A percentile compares a stretch with the other conserved stretches of the same genome.
Evolutionary conservation across 129 eudicot species (phyloP).

Genomic region (Saussurea involucrata): DNA sequence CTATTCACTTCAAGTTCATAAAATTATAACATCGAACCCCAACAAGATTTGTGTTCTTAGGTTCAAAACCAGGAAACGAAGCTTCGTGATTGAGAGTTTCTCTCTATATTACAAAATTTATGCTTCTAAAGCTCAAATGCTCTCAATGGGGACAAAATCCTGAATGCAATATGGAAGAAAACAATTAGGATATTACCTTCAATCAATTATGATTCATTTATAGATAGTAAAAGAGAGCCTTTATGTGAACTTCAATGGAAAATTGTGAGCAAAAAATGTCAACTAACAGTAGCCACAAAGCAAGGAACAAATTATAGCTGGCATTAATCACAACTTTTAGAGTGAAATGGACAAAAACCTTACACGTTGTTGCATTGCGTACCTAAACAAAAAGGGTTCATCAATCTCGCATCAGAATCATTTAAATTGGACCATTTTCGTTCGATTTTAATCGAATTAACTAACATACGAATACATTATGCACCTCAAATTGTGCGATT

Average conservation of each 20-base stretch:
- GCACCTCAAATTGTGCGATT: not conserved
- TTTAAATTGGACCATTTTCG: not conserved
- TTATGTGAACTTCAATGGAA: constrained; percentile 17
- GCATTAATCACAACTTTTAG: constrained; percentile 13
- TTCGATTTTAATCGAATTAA: constrained; percentile 1
- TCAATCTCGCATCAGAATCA: not conserved
- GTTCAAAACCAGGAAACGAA: not conserved
- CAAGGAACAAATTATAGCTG: constrained; percentile 25
- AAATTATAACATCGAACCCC: not conserved
- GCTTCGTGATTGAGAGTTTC: not conserved
- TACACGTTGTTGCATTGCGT: not conserved
- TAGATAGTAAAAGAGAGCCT: constrained; percentile 9
- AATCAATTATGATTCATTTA: constrained; percentile 4
- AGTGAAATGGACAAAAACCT: not conserved
- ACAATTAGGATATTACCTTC: constrained; percentile 4
- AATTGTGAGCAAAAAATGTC: constrained; percentile 15
- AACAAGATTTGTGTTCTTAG: not conserved
- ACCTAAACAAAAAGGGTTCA: not conserved
- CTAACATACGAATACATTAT: not conserved
- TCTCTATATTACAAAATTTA: not conserved
- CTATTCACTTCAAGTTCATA: constrained; percentile 14
- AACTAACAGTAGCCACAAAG: constrained; percentile 8
- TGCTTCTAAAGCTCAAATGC: constrained; percentile 14
- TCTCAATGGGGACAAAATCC: constrained; percentile 3
- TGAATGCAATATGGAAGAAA: constrained; percentile 15